These are phyloP conservation scores for Lentinus tigrinus DNA, from an alignment of 768 basidiomycete genomes.

Conservation along the genomic window DNA sequence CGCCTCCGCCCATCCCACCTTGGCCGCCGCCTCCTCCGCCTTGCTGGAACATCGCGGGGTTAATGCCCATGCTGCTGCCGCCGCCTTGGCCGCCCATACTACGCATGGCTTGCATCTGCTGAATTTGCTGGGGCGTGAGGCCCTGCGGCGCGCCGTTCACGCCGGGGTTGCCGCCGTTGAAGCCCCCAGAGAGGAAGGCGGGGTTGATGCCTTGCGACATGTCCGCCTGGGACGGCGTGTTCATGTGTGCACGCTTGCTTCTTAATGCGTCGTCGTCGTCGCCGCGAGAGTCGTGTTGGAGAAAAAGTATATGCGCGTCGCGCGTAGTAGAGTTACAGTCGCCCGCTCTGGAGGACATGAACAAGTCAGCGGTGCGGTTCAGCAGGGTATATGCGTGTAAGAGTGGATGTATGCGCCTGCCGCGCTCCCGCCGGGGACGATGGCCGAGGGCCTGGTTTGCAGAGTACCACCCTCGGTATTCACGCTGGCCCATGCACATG, in stretches of 20 bases:
- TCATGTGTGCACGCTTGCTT: conserved; percentile 7
- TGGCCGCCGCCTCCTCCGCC: conserved; percentile 9
- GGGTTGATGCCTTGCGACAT: conserved; percentile 20
- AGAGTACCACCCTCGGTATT: too few relatives aligned
- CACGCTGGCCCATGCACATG: too few relatives aligned
- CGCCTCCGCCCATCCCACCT: conserved; percentile 7
- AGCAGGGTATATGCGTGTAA: background rate
- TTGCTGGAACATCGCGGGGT: conserved; percentile 17
- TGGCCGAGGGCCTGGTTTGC: too few relatives aligned
- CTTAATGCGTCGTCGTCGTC: background rate
- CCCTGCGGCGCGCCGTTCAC: conserved; percentile 1
- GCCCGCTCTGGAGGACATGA: background rate
- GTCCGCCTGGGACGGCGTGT: conserved; percentile 15
- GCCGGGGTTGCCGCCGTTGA: background rate
- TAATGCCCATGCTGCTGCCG: conserved; percentile 15
- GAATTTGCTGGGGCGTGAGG: conserved; percentile 16
- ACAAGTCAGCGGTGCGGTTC: background rate
- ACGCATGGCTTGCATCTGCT: conserved; percentile 21
- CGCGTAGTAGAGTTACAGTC: background rate
- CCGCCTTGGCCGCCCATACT: conserved; percentile 10
- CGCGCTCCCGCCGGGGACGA: too few relatives aligned
- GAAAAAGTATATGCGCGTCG: background rate
- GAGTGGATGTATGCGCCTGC: background rate
- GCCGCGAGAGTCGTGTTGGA: background rate
- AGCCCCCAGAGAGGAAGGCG: conserved; percentile 19